Evolutionary conservation across 192 early-diverging fungal genomes (phyloP).

Genomic region (Cetraspora pellucida): DNA sequence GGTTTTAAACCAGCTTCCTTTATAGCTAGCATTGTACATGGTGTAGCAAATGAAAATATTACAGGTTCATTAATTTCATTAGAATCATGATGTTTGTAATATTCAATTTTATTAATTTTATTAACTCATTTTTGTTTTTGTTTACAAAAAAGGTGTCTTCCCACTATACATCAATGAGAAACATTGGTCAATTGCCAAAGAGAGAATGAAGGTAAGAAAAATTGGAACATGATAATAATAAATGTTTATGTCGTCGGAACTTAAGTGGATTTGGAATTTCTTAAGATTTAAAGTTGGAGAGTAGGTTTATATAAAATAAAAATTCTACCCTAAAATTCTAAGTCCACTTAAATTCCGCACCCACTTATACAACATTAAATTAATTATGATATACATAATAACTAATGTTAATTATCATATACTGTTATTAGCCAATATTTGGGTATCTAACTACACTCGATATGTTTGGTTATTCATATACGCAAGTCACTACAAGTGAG

Average conservation of each 20-base stretch:
- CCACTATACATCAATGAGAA: slow-evolving; percentile 47
- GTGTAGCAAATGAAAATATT: slow-evolving; percentile 46
- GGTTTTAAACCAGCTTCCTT: slow-evolving; percentile 36
- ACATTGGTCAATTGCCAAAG: slow-evolving; percentile 47
- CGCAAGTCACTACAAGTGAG: slow-evolving; percentile 38
- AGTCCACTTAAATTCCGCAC: too few relatives aligned
- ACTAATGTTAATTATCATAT: background rate
- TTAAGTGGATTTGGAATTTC: too few relatives aligned
- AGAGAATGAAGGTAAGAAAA: slow-evolving; percentile 45
- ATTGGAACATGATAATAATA: background rate
- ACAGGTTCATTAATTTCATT: slow-evolving; percentile 38
- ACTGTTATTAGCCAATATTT: slow-evolving; percentile 45
- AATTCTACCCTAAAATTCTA: too few relatives aligned
- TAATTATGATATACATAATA: too few relatives aligned
- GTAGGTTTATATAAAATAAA: too few relatives aligned
- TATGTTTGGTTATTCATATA: slow-evolving; percentile 48
- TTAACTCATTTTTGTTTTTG: background rate
- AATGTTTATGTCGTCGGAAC: background rate
- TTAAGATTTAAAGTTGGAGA: too few relatives aligned
- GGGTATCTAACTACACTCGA: slow-evolving; percentile 50
- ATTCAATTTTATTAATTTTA: background rate
- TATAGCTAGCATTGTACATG: slow-evolving; percentile 42
- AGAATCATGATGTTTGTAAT: background rate
- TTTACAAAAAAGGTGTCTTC: slow-evolving; percentile 32
- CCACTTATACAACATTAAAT: too few relatives aligned